Evolutionary conservation across 2,329 filamentous ascomycete species (phyloP).

Genomic region (Venturia carpophila): DNA sequence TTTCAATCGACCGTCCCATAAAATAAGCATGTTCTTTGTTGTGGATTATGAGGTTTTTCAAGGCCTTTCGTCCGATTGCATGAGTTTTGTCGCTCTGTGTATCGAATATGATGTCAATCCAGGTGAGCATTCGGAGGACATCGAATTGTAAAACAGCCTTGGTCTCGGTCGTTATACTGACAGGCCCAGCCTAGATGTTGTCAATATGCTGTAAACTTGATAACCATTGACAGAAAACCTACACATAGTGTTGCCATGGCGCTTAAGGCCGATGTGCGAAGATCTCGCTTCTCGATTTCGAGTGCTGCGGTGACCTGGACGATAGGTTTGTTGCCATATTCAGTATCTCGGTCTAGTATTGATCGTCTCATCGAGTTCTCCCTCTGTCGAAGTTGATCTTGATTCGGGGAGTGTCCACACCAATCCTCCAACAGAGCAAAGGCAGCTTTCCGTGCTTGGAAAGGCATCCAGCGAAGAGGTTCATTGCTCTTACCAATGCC

Average conservation of each 20-base stretch:
- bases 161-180: constrained; percentile 82
- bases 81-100: constrained; percentile 88
- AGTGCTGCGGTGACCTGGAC: constrained; percentile 66
- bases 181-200: constrained; percentile 47
- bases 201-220: neutral
- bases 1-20: constrained; percentile 80
- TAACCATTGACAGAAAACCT: neutral
- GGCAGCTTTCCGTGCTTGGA: constrained; percentile 88
- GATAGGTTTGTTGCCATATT: constrained; percentile 65
- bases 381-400: constrained; percentile 65
- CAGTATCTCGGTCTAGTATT: constrained; percentile 67
- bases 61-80: constrained; percentile 74
- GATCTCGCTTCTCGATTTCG: constrained; percentile 93
- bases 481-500: constrained; percentile 80
- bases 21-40: constrained; percentile 82
- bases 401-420: constrained; percentile 95
- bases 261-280: constrained; percentile 82
- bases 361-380: constrained; percentile 85
- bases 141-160: constrained; percentile 83
- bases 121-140: constrained; percentile 81
- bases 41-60: constrained; percentile 83
- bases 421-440: constrained; percentile 98
- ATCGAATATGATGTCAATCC: constrained; percentile 93
- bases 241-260: constrained; percentile 87
- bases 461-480: constrained; percentile 90